Conservation (phyloP, 106 monocot genomes). For the Posidonia australis region DNA sequence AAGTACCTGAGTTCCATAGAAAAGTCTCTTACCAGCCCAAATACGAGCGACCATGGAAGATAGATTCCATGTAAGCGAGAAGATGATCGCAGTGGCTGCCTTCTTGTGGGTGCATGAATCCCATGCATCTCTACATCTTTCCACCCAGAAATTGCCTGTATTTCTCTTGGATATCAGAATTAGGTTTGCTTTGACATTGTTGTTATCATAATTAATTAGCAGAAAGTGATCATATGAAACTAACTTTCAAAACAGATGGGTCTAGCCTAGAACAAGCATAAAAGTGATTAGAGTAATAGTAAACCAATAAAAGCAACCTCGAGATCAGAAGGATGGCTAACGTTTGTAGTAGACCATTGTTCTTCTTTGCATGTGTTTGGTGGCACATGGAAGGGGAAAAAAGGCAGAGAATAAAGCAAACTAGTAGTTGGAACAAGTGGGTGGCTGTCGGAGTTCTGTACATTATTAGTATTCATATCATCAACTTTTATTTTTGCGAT, state of each 20-base stretch:
- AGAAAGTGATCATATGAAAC: too few species aligned
- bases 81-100: conserved; percentile 47
- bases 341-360: not conserved
- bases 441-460: too few species aligned
- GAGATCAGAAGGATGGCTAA: too few species aligned
- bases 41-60: conserved; percentile 68
- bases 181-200: not conserved
- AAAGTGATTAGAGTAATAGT: too few species aligned
- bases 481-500: too few species aligned
- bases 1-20: not conserved
- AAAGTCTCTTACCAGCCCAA: conserved; percentile 61
- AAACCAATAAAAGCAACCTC: too few species aligned
- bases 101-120: conserved; percentile 91
- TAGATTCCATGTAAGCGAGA: conserved; percentile 76
- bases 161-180: not conserved
- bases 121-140: conserved; percentile 77
- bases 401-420: too few species aligned
- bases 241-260: too few species aligned
- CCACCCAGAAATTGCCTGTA: conserved; percentile 80
- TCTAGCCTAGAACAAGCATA: too few species aligned
- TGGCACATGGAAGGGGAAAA: not conserved
- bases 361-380: not conserved
- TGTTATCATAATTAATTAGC: too few species aligned
- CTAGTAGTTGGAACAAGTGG: too few species aligned
- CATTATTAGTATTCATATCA: too few species aligned